Percentiles rank a stretch among this genome's conserved stretches.
Evolutionary conservation across 139 green algal species (phyloP).

Genomic region (Chlamydomonas eustigma): DNA sequence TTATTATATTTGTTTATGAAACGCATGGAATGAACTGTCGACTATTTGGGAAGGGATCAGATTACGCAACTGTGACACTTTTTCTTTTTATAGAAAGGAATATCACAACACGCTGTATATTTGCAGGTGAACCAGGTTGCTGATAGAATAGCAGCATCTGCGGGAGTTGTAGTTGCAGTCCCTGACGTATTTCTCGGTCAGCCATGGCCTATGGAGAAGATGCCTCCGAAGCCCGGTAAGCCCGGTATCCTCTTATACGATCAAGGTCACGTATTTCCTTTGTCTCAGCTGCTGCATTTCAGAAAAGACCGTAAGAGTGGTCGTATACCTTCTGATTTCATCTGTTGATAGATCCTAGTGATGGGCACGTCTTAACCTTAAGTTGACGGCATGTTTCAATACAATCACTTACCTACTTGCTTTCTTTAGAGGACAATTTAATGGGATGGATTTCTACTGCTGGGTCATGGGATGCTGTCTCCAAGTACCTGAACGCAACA

Average conservation of each 20-base stretch:
- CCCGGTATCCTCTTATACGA: too few species aligned
- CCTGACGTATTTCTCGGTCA: slow-evolving; percentile 19
- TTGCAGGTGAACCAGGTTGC: slow-evolving; percentile 24
- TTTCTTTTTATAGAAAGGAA: background rate
- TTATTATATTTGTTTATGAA: too few species aligned
- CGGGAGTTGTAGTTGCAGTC: slow-evolving; percentile 21
- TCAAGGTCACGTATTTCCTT: too few species aligned
- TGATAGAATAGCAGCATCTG: slow-evolving; percentile 15
- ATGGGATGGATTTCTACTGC: slow-evolving; percentile 11
- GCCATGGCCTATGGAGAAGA: slow-evolving; percentile 30
- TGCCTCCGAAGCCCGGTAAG: slow-evolving; percentile 28
- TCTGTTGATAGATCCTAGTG: too few species aligned
- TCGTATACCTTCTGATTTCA: too few species aligned
- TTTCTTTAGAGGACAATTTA: slow-evolving; percentile 24
- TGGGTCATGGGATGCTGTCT: background rate
- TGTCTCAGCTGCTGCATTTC: too few species aligned
- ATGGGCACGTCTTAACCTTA: too few species aligned
- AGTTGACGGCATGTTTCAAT: too few species aligned
- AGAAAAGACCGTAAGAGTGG: too few species aligned
- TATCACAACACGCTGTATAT: background rate
- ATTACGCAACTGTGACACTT: background rate
- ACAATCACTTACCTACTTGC: too few species aligned
- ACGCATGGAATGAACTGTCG: too few species aligned
- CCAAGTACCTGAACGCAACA: background rate
- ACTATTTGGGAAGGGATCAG: background rate